Evolutionary conservation across 2,329 filamentous ascomycete species (phyloP), one percentile per base, ranked within the genome.

Genomic region (Lecanosticta acicola): DNA sequence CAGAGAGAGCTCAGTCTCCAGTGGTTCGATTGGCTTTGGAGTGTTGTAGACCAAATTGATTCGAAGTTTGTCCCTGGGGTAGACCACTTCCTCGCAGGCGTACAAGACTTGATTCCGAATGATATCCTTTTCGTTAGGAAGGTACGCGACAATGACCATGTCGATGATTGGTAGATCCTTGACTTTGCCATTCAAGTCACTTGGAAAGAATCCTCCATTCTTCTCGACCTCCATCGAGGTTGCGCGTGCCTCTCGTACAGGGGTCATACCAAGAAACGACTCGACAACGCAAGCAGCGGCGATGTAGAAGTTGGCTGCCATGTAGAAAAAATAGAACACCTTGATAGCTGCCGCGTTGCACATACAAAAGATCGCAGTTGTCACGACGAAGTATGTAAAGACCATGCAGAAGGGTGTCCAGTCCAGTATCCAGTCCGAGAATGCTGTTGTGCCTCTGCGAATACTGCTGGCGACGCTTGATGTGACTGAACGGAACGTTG

Each of bases 101-200:
- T 74, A 74, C 19, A 69, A 58, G 11, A 71, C 65, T 7, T 71
- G 68, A 39, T 72, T 71, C 56, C 72, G 65, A 52, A 75, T 72
- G 42, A 75, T 75, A 41, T 74, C 70, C 55, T 72, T 63, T 54
- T 75, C 72, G 46, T 75, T 75, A 3, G 72, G 72, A n/a, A 75
- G 61, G 50, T 75, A 75, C 11, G 72, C 72, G 2, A 75, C 72
- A 43, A 75, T 72, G 43, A 74, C 61, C 33, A 75, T 59, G 49
- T 75, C 72, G 14, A 75, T 61, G 19, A 69, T 66, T 1, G 66
- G 65, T 2, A 75, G 59, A 11, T 71, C 53, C 20, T 54, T 53
- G 26, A 41, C 52, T 9, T 41, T 55, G 32, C 52, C 54, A 29
- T 54, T 56, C 38, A 62, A 56, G 19, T 59, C 53, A 29, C 54